These are phyloP conservation scores for Herpetomonas tarakana DNA, from an alignment of 208 protist genomes.

Conservation along the genomic window DNA sequence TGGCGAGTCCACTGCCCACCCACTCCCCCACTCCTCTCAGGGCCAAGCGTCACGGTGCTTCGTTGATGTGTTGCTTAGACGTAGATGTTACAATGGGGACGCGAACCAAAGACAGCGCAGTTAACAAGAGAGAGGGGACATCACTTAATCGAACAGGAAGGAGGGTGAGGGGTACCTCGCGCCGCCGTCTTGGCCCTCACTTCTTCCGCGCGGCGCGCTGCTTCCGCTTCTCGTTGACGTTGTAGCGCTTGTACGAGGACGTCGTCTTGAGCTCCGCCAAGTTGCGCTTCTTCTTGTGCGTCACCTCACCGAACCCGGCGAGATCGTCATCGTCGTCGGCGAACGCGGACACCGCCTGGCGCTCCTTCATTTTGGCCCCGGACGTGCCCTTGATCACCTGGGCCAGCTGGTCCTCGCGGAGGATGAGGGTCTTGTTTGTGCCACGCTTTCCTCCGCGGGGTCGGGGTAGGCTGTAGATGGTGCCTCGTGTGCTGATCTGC, in stretches of 20 bases:
- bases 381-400: slow-evolving; percentile 71
- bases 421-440: slow-evolving; percentile 83
- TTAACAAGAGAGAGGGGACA: too few species aligned
- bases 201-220: slow-evolving; percentile 60
- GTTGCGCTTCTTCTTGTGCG: slow-evolving; percentile 61
- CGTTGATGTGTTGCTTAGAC: too few species aligned
- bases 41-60: too few species aligned
- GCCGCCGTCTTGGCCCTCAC: too few species aligned
- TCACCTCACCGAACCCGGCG: slow-evolving; percentile 62
- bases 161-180: too few species aligned
- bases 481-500: slow-evolving; percentile 80
- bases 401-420: slow-evolving; percentile 89
- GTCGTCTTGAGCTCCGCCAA: slow-evolving; percentile 46
- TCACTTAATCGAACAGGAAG: too few species aligned
- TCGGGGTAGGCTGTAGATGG: slow-evolving; percentile 84
- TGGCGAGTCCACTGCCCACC: too few species aligned
- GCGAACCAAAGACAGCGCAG: too few species aligned
- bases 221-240: slow-evolving; percentile 90
- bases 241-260: slow-evolving; percentile 88
- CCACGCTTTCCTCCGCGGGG: slow-evolving; percentile 82
- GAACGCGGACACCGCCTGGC: slow-evolving; percentile 27
- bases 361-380: slow-evolving; percentile 52
- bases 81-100: too few species aligned
- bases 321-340: slow-evolving; percentile 55
- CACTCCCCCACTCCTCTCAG: too few species aligned